A percentile compares a stretch with the other conserved stretches of the same genome.
These are phyloP conservation scores for Grosmannia serpens DNA, from an alignment of 2,329 filamentous ascomycete genomes.

Conservation along the genomic window DNA sequence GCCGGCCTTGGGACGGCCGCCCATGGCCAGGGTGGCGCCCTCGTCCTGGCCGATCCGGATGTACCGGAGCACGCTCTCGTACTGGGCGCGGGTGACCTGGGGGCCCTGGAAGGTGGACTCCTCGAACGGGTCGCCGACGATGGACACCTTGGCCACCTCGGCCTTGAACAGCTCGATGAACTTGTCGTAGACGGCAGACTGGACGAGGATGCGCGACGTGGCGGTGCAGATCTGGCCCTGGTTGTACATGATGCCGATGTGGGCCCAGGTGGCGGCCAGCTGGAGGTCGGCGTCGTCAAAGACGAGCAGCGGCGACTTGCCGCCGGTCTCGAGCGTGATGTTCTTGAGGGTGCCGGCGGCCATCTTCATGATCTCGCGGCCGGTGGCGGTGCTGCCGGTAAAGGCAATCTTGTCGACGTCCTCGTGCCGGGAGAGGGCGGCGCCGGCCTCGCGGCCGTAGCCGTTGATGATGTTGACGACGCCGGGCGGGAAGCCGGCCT, in stretches of 20 bases:
- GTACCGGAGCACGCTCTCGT: constrained; percentile 55
- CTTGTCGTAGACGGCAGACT: constrained; percentile 43
- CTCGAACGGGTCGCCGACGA: constrained; percentile 57
- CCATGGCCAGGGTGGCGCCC: constrained; percentile 49
- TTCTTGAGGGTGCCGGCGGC: constrained; percentile 51
- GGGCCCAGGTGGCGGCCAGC: constrained; percentile 44
- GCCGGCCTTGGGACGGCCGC: constrained; percentile 35
- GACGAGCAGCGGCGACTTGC: constrained; percentile 49
- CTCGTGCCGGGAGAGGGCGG: constrained; percentile 51
- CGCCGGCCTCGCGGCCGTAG: constrained; percentile 51
- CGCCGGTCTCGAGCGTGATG: constrained; percentile 50
- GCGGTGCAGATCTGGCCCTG: constrained; percentile 51
- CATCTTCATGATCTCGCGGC: constrained; percentile 60
- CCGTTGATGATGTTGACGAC: constrained; percentile 65
- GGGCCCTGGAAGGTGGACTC: constrained; percentile 58
- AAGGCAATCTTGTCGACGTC: constrained; percentile 62
- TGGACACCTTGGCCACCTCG: constrained; percentile 42
- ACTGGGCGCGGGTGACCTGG: constrained; percentile 56
- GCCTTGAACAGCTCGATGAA: constrained; percentile 54
- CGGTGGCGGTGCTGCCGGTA: constrained; percentile 58
- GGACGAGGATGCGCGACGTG: constrained; percentile 49
- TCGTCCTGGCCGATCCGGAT: constrained; percentile 55
- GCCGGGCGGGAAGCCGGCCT: constrained; percentile 65
- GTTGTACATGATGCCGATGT: constrained; percentile 40
- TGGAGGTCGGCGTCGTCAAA: constrained; percentile 52